Evolutionary conservation across 768 basidiomycete species (phyloP).

Genomic region (Podaxis sp.): DNA sequence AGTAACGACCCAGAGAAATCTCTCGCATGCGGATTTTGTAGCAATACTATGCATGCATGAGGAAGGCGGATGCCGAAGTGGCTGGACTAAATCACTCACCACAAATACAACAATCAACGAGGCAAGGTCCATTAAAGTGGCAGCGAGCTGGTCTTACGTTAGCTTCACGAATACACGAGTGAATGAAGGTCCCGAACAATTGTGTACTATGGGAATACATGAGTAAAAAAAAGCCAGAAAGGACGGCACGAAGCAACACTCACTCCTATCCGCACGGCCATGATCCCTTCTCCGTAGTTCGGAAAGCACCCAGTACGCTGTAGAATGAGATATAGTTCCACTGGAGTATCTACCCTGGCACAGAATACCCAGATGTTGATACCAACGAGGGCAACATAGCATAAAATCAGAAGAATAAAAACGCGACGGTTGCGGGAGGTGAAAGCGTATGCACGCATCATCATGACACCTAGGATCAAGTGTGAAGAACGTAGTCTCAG

Average conservation of each 20-base stretch:
- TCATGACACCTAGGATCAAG: slow-evolving; percentile 30
- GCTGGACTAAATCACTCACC: slow-evolving; percentile 18
- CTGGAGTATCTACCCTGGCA: slow-evolving; percentile 18
- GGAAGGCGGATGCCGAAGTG: not conserved
- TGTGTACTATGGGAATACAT: slow-evolving; percentile 15
- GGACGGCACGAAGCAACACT: slow-evolving; percentile 14
- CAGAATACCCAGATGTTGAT: slow-evolving; percentile 35
- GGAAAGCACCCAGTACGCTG: slow-evolving; percentile 35
- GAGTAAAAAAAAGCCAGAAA: not conserved
- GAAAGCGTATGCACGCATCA: slow-evolving; percentile 42
- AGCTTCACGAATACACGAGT: not conserved
- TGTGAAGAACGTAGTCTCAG: not conserved
- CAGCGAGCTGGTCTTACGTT: slow-evolving; percentile 23
- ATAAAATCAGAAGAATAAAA: slow-evolving; percentile 23
- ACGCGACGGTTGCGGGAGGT: slow-evolving; percentile 28
- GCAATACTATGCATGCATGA: slow-evolving; percentile 19
- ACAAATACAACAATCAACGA: slow-evolving; percentile 30
- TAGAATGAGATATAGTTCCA: slow-evolving; percentile 18
- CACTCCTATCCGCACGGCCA: slow-evolving; percentile 30
- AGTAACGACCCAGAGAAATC: slow-evolving; percentile 29
- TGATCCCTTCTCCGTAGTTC: slow-evolving; percentile 26
- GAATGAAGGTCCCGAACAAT: slow-evolving; percentile 14
- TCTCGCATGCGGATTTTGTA: slow-evolving; percentile 21
- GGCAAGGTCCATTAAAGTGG: slow-evolving; percentile 32
- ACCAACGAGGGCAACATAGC: slow-evolving; percentile 27